Percentiles rank a stretch among this genome's conserved stretches.
Conservation (phyloP, 768 basidiomycete genomes). For the Phanerochaete carnosa region DNA sequence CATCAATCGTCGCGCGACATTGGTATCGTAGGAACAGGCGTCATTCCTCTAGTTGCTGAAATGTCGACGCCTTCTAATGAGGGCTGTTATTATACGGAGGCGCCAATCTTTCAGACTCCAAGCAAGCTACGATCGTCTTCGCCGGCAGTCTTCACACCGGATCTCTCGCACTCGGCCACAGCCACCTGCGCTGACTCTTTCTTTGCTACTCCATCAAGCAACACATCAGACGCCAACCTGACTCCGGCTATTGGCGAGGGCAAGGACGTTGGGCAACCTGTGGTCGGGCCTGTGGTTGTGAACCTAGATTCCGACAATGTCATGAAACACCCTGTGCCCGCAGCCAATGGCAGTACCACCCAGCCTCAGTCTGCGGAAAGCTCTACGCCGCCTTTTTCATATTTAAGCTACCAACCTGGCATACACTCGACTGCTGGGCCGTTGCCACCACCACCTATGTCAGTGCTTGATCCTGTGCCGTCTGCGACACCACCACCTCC, state of each 20-base stretch:
- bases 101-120: conserved; percentile 36
- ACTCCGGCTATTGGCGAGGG: conserved; percentile 64
- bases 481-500: conserved; percentile 52
- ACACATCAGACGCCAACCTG: neutral
- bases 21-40: conserved; percentile 48
- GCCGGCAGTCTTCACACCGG: conserved; percentile 18
- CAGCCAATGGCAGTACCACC: neutral
- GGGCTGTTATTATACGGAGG: conserved; percentile 14
- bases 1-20: conserved; percentile 47
- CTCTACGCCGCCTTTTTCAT: conserved; percentile 29
- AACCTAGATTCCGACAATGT: conserved; percentile 34
- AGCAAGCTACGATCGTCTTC: conserved; percentile 28
- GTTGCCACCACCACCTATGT: conserved; percentile 65
- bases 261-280: conserved; percentile 56
- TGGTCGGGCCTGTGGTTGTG: conserved; percentile 61
- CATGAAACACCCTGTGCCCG: neutral
- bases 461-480: conserved; percentile 37
- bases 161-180: conserved; percentile 18
- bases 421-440: conserved; percentile 72
- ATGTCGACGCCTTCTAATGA: neutral
- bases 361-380: conserved; percentile 15
- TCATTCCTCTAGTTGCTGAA: conserved; percentile 9
- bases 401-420: conserved; percentile 62
- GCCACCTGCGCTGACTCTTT: conserved; percentile 6
- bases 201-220: conserved; percentile 9